phyloP scores from a whole-genome alignment of 345 rosid genomes.

The Triadica sebifera region DNA sequence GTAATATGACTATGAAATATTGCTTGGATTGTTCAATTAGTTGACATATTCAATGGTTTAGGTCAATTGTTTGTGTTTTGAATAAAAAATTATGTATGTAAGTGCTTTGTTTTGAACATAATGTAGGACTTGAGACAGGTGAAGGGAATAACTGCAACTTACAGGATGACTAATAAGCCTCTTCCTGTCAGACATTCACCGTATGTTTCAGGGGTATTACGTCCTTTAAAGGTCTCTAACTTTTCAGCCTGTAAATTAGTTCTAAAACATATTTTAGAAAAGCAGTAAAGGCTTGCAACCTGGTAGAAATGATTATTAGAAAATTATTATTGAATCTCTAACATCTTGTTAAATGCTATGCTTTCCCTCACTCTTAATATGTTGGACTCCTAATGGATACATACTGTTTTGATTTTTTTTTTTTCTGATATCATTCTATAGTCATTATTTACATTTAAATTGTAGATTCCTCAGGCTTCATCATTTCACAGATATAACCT shows the following conservation, averaged over 20 bases:
- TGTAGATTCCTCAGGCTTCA: not conserved
- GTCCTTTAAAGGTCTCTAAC: constrained; percentile 68
- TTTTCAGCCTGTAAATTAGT: not conserved
- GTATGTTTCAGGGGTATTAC: constrained; percentile 70
- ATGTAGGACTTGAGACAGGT: constrained; percentile 77
- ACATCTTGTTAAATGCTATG: not conserved
- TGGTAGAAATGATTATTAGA: not conserved
- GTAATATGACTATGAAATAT: not conserved
- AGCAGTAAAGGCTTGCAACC: not conserved
- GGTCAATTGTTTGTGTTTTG: not conserved
- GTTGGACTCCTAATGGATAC: not conserved
- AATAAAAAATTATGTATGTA: not conserved
- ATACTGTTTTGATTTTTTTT: not conserved
- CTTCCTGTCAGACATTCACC: constrained; percentile 91
- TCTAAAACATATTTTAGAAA: not conserved
- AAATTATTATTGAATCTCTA: not conserved
- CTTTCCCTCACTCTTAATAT: not conserved
- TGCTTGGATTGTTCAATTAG: constrained; percentile 6
- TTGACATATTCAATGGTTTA: not conserved
- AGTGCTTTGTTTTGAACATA: constrained; percentile 15
- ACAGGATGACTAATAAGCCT: constrained; percentile 91
- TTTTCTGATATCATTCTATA: not conserved
- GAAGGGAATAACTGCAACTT: constrained; percentile 85
- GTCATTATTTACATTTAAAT: not conserved
- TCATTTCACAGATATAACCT: not conserved